Conservation (phyloP, 805 yeast genomes). For the Sugiyamaella boreocaroliniensis region DNA sequence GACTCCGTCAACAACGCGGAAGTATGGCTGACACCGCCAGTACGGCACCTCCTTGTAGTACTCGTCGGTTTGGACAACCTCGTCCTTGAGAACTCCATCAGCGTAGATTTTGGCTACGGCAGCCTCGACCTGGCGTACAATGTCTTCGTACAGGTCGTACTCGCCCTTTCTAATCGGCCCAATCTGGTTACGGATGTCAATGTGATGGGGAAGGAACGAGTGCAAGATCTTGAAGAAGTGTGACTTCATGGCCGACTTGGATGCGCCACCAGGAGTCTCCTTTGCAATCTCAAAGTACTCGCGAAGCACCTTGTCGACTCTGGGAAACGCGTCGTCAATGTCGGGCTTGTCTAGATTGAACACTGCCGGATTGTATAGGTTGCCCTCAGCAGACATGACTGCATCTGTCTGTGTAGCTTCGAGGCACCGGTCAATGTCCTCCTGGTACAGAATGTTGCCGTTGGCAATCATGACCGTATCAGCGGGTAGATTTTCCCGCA, state of each 20-base stretch:
- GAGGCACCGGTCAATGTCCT: constrained; percentile 68
- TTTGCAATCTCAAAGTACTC: constrained; percentile 85
- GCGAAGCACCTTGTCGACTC: constrained; percentile 75
- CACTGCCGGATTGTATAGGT: constrained; percentile 86
- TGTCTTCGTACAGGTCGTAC: constrained; percentile 45
- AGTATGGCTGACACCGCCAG: constrained; percentile 96
- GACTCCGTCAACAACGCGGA: constrained; percentile 81
- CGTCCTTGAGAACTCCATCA: constrained; percentile 52
- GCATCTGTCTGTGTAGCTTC: constrained; percentile 69
- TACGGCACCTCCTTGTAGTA: constrained; percentile 83
- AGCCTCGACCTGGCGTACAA: constrained; percentile 61
- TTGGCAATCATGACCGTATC: constrained; percentile 89
- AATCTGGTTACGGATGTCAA: constrained; percentile 68
- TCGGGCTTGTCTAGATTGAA: constrained; percentile 44
- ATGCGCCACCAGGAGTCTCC: constrained; percentile 56
- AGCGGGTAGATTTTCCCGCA: constrained; percentile 70
- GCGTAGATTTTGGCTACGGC: constrained; percentile 51
- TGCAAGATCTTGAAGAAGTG: constrained; percentile 83
- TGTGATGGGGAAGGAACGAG: constrained; percentile 69
- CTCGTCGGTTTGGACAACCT: constrained; percentile 55
- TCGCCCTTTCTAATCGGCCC: constrained; percentile 47
- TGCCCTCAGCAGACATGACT: constrained; percentile 97
- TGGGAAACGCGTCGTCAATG: constrained; percentile 63
- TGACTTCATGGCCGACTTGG: constrained; percentile 78
- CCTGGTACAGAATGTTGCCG: constrained; percentile 89